These are phyloP conservation scores for Hypoxylon sp. DNA, from an alignment of 2,329 filamentous ascomycete genomes.

Conservation along the genomic window DNA sequence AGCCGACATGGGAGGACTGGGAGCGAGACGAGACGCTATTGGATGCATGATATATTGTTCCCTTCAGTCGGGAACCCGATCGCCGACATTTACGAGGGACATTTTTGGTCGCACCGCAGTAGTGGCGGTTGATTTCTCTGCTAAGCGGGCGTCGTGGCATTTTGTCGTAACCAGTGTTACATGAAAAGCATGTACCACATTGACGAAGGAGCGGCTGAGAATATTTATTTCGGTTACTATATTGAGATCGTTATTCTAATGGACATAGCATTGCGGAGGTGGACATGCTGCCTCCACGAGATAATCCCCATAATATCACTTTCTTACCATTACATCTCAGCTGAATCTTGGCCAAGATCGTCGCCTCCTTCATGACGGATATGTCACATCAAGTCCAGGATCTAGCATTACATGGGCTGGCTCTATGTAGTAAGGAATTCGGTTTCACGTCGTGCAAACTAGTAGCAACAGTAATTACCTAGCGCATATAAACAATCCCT, in stretches of 20 bases:
- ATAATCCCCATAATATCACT: background rate
- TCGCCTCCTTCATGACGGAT: no score
- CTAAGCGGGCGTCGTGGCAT: constrained; percentile 31
- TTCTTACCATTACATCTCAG: background rate
- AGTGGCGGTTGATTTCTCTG: constrained; percentile 31
- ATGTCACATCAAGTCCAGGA: no score
- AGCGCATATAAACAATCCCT: no score
- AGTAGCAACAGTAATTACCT: no score
- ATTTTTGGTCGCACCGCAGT: constrained; percentile 34
- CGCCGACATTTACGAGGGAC: constrained; percentile 13
- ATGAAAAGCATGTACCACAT: constrained; percentile 8
- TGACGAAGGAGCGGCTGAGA: no score
- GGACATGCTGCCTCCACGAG: background rate
- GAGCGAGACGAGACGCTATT: constrained; percentile 51
- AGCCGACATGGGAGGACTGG: constrained; percentile 64
- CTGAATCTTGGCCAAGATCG: no score
- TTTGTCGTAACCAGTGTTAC: constrained; percentile 19
- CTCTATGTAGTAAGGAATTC: no score
- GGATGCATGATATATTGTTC: constrained; percentile 21
- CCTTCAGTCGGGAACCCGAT: constrained; percentile 1
- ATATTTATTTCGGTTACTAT: no score
- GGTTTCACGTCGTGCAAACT: no score
- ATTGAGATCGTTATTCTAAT: constrained; percentile 1
- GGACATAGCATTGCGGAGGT: constrained; percentile 7
- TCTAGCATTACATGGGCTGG: no score